Base-by-base conservation (phyloP, 1,284 basidiomycete genomes). In the Austropuccinia psidii region DNA sequence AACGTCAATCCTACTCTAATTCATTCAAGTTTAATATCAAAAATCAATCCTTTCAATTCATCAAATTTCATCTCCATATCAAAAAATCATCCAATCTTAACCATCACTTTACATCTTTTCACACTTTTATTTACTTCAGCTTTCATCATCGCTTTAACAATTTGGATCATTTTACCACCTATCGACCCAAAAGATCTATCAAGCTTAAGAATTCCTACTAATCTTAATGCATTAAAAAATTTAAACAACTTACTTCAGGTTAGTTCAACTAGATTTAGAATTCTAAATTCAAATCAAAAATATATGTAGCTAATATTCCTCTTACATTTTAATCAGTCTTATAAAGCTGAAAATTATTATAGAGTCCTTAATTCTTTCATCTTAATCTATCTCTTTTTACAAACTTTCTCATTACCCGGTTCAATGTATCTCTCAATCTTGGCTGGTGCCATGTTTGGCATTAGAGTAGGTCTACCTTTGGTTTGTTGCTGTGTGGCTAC, bases 371-470 rank as follows among this genome's bases (percentile, higher is more conserved):
- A 80, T 8, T 82, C 78, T 49, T 83, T 79, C 77, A 61, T 80
- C 19, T 73, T 79, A 74, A 90, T 92, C 0, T 97, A 96, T 81
- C 85, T 98, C 76, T 98, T 97, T 82, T 85, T 98, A 4, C 95
- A 98, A 84, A 91, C 93, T 0, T 98, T 98, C 82, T 93, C 91
- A 1, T 85, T 98, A 5, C 95, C 95, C 0, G 95, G 95, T 0
- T 95, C 92, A 27, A 98, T 98, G 94, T 98, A 98, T 81, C 87
- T 98, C 75, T 93, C 91, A 64, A 97, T 98, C 79, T 87, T 98
- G 8, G 93, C 91, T 15, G 95, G 95, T 37, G 95, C 95, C 0
- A 89, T 98, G 6, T 98, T 93, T 87, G 94, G 95, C 41, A 89
- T 96, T n/a, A 83, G 90, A 0, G 82, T 89, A 7, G 94, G 94